A percentile compares a stretch with the other conserved stretches of the same genome.
phyloP scores from a whole-genome alignment of 2,329 filamentous ascomycete genomes.

The Fusarium setosum region DNA sequence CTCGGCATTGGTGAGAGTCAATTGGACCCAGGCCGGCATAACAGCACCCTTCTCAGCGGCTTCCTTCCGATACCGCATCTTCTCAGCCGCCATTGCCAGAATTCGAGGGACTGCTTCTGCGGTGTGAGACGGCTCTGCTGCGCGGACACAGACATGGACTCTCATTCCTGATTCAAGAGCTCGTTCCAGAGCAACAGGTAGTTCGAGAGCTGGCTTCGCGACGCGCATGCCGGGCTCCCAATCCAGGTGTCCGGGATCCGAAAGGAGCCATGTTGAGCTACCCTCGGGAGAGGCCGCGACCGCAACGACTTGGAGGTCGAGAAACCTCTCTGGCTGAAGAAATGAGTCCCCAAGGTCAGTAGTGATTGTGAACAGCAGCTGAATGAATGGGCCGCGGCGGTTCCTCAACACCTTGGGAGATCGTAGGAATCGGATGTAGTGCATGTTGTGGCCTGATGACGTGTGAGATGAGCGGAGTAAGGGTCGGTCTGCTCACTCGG shows the following conservation, averaged over 20 bases:
- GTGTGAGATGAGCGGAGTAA: neutral
- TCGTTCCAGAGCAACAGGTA: slow-evolving; percentile 43
- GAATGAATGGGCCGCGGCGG: slow-evolving; percentile 45
- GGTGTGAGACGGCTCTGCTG: slow-evolving; percentile 37
- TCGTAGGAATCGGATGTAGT: slow-evolving; percentile 67
- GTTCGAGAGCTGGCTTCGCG: slow-evolving; percentile 48
- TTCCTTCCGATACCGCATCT: slow-evolving; percentile 29
- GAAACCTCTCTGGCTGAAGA: slow-evolving; percentile 56
- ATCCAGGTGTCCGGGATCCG: slow-evolving; percentile 42
- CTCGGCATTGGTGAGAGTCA: slow-evolving; percentile 42
- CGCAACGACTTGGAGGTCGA: slow-evolving; percentile 56
- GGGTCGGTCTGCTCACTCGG: neutral
- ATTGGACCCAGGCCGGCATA: slow-evolving; percentile 55
- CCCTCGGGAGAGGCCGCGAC: slow-evolving; percentile 37
- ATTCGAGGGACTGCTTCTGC: slow-evolving; percentile 44
- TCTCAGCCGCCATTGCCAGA: slow-evolving; percentile 34
- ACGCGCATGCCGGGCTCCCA: slow-evolving; percentile 54
- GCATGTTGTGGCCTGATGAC: slow-evolving; percentile 53
- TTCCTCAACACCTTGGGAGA: slow-evolving; percentile 53
- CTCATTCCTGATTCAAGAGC: slow-evolving; percentile 38
- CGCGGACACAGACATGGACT: slow-evolving; percentile 45
- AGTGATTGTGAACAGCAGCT: slow-evolving; percentile 64
- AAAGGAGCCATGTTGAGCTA: slow-evolving; percentile 38
- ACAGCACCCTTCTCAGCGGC: slow-evolving; percentile 50
- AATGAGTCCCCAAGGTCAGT: slow-evolving; percentile 69